A percentile compares a stretch with the other conserved stretches of the same genome.
phyloP scores from a whole-genome alignment of 306 rosid species.

The Begonia peltatifolia region DNA sequence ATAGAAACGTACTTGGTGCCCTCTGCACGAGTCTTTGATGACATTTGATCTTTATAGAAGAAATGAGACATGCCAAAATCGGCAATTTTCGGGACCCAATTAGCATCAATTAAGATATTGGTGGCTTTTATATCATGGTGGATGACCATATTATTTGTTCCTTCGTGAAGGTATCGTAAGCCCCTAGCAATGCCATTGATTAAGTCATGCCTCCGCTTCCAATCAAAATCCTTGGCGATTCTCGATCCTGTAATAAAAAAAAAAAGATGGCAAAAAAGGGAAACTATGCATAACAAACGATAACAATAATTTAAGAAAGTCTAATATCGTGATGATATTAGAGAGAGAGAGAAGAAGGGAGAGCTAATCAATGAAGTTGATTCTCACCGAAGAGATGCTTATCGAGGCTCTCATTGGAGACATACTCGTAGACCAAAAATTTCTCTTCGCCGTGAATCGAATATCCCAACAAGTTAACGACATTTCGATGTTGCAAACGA shows the following conservation, averaged over 20 bases:
- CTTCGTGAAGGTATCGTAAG: slow-evolving; percentile 87
- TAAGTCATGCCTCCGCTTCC: slow-evolving; percentile 66
- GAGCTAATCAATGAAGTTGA: too few species aligned
- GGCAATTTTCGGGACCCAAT: slow-evolving; percentile 91
- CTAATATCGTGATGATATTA: too few species aligned
- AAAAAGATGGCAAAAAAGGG: background rate
- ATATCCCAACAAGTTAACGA: slow-evolving; percentile 80
- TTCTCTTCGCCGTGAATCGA: slow-evolving; percentile 68
- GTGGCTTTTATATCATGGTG: slow-evolving; percentile 92
- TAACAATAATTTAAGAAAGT: too few species aligned
- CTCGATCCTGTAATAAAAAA: too few species aligned
- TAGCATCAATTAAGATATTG: slow-evolving; percentile 75
- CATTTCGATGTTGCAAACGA: slow-evolving; percentile 90
- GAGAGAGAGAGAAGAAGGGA: too few species aligned
- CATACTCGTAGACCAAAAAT: slow-evolving; percentile 84
- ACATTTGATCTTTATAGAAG: slow-evolving; percentile 83
- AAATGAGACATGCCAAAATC: slow-evolving; percentile 99
- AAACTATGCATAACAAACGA: background rate
- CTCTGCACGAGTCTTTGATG: slow-evolving; percentile 84
- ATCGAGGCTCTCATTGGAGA: slow-evolving; percentile 72
- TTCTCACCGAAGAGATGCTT: slow-evolving; percentile 84
- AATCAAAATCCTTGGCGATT: slow-evolving; percentile 29
- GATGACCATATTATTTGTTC: slow-evolving; percentile 65
- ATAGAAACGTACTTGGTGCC: slow-evolving; percentile 69
- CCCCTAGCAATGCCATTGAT: slow-evolving; percentile 78